Conservation (phyloP, 129 eudicot species). For the Lactuca sativa region DNA sequence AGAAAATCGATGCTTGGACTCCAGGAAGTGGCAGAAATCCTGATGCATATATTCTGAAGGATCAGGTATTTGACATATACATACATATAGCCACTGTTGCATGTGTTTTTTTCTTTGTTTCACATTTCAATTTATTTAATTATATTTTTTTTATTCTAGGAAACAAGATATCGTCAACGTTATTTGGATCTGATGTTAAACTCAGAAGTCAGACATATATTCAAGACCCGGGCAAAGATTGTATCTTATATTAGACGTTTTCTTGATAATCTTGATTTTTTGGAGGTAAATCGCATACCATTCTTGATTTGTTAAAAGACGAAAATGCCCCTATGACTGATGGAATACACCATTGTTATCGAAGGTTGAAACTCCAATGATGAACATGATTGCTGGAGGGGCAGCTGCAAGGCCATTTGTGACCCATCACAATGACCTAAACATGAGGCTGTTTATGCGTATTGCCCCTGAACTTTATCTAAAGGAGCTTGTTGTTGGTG, state of each 20-base stretch:
- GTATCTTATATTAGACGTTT: conserved; percentile 65
- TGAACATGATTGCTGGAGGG: conserved; percentile 99
- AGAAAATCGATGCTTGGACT: conserved; percentile 74
- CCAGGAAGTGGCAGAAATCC: conserved; percentile 84
- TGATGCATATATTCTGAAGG: conserved; percentile 71
- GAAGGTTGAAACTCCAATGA: conserved; percentile 98
- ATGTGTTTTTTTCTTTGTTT: not conserved
- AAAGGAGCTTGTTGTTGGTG: conserved; percentile 93
- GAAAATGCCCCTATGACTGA: no score
- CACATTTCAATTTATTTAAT: not conserved
- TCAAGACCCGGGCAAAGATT: conserved; percentile 71
- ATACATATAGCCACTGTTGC: not conserved
- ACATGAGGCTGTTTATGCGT: conserved; percentile 90
- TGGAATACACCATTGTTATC: not conserved
- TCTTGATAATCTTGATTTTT: conserved; percentile 69
- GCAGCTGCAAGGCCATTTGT: conserved; percentile 98
- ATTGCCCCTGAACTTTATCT: conserved; percentile 94
- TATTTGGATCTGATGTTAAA: conserved; percentile 88
- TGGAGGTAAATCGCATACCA: conserved; percentile 53
- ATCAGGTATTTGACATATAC: conserved; percentile 51
- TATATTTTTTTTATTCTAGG: conserved; percentile 40
- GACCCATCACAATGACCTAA: conserved; percentile 85
- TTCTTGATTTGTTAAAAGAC: no score
- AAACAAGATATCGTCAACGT: conserved; percentile 94
- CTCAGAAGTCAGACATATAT: conserved; percentile 71